Conservation (phyloP, 2,329 filamentous ascomycete genomes). For the Sphaerulina populicola region DNA sequence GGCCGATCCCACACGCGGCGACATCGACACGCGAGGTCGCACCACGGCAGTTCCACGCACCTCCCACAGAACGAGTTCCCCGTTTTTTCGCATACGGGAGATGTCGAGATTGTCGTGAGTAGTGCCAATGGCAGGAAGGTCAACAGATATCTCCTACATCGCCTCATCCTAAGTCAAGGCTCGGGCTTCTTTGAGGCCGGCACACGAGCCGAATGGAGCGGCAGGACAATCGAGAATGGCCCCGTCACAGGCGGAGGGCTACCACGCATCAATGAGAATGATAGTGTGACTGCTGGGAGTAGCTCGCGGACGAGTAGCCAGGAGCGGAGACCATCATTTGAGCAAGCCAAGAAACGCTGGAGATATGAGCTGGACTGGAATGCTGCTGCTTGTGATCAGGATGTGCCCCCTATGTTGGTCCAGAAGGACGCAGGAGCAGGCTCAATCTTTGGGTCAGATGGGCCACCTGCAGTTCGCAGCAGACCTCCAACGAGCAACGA, state of each 20-base stretch:
- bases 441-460: slow-evolving; percentile 28
- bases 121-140: slow-evolving; percentile 57
- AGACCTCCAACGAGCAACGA: slow-evolving; percentile 56
- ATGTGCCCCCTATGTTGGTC: slow-evolving; percentile 72
- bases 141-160: slow-evolving; percentile 78
- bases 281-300: slow-evolving; percentile 25
- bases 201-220: slow-evolving; percentile 29
- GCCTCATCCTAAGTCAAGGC: slow-evolving; percentile 77
- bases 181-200: slow-evolving; percentile 88
- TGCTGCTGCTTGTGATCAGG: slow-evolving; percentile 52
- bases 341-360: slow-evolving; percentile 57
- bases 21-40: slow-evolving; percentile 72
- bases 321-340: slow-evolving; percentile 27
- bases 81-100: slow-evolving; percentile 78
- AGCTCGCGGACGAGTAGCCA: slow-evolving; percentile 36
- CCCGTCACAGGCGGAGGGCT: slow-evolving; percentile 13
- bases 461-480: slow-evolving; percentile 49
- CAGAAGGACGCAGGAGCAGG: slow-evolving; percentile 54
- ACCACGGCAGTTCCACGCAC: slow-evolving; percentile 59
- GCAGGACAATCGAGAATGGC: slow-evolving; percentile 15
- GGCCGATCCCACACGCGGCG: slow-evolving; percentile 50
- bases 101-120: slow-evolving; percentile 77
- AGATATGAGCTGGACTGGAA: slow-evolving; percentile 80
- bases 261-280: slow-evolving; percentile 24
- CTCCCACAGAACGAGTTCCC: slow-evolving; percentile 84